Percentiles rank a stretch among this genome's conserved stretches.
Conservation (phyloP, 169 alveolate genomes). For the Plasmodium gonderi region DNA sequence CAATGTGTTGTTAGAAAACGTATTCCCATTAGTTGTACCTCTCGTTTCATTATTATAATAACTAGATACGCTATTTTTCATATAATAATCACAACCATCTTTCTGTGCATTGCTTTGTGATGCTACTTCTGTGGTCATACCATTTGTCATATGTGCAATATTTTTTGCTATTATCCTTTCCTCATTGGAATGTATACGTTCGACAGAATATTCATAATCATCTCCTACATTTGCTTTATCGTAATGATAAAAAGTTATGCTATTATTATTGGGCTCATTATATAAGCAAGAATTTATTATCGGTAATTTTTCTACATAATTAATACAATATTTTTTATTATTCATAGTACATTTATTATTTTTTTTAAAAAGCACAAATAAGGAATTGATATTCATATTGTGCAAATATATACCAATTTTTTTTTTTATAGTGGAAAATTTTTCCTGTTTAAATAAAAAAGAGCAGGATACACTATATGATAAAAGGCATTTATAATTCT, state of each 20-base stretch:
- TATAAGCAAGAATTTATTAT: constrained; percentile 27
- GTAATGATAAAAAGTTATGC: neutral
- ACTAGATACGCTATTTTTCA: neutral
- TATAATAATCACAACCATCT: neutral
- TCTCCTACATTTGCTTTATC: neutral
- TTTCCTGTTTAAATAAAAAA: constrained; percentile 65
- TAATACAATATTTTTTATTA: neutral
- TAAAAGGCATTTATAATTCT: constrained; percentile 28
- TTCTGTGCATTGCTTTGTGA: neutral
- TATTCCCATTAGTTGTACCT: neutral
- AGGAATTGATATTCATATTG: constrained; percentile 29
- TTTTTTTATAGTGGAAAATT: constrained; percentile 49
- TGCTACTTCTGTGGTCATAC: neutral
- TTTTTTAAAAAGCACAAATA: constrained; percentile 32
- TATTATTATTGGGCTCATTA: constrained; percentile 5
- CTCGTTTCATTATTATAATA: neutral
- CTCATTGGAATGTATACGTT: constrained; percentile 6
- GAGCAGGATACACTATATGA: constrained; percentile 52
- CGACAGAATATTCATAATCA: neutral
- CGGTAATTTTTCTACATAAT: constrained; percentile 33
- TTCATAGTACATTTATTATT: constrained; percentile 21
- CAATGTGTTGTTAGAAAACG: neutral
- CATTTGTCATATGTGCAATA: neutral
- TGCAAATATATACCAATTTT: constrained; percentile 28
- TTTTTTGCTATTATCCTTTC: neutral